These are phyloP conservation scores for Elaeis oleifera DNA, from an alignment of 202 grass and related monocot species.

Conservation along the genomic window DNA sequence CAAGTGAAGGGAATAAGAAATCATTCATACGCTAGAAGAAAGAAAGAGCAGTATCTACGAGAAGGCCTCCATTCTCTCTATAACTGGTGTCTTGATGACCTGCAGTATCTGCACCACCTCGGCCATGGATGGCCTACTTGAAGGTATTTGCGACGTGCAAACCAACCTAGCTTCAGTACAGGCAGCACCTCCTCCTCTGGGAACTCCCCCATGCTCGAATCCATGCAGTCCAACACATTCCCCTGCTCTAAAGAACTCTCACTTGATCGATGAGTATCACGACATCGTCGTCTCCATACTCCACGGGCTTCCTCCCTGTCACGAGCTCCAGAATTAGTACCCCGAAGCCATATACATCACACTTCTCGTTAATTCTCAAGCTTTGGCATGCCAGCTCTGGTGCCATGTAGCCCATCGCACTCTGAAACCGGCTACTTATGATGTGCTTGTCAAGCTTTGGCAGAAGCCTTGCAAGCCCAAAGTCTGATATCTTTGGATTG, in stretches of 20 bases:
- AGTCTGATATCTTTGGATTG: conserved; percentile 63
- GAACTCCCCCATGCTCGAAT: conserved; percentile 46
- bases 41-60: not conserved
- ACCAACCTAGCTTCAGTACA: conserved; percentile 85
- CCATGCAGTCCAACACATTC: conserved; percentile 62
- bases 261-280: conserved; percentile 72
- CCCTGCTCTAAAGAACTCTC: conserved; percentile 52
- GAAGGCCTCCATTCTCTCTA: conserved; percentile 40
- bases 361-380: conserved; percentile 83
- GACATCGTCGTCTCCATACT: conserved; percentile 80
- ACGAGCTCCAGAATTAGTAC: conserved; percentile 85
- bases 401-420: conserved; percentile 59
- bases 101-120: conserved; percentile 97
- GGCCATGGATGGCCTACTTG: conserved; percentile 73
- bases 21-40: no score
- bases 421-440: conserved; percentile 46
- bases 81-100: conserved; percentile 75
- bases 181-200: conserved; percentile 95
- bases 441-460: conserved; percentile 39
- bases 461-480: conserved; percentile 67
- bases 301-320: conserved; percentile 50
- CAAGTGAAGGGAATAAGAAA: no score
- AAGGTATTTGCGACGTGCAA: conserved; percentile 93
- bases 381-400: conserved; percentile 89
- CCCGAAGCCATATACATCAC: conserved; percentile 89